A percentile compares a stretch with the other conserved stretches of the same genome.
These are phyloP conservation scores for Coleophoma eucalyptorum DNA, from an alignment of 2,329 filamentous ascomycete genomes.

Conservation along the genomic window DNA sequence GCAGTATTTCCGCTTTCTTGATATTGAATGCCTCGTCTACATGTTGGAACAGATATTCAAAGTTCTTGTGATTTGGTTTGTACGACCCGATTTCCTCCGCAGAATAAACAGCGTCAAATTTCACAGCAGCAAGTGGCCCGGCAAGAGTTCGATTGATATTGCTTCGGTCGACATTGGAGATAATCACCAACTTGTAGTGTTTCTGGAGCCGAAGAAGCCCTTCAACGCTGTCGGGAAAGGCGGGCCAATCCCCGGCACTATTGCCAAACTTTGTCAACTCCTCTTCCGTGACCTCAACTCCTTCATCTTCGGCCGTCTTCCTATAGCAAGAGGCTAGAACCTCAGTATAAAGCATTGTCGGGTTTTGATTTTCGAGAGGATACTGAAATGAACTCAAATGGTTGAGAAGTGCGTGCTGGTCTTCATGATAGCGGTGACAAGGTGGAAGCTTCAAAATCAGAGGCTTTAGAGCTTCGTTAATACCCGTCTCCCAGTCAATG, in stretches of 20 bases:
- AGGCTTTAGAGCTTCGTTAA: constrained; percentile 42
- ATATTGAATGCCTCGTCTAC: no score
- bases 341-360: constrained; percentile 38
- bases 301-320: constrained; percentile 16
- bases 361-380: constrained; percentile 41
- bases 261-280: constrained; percentile 34
- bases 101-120: constrained; percentile 58
- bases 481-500: constrained; percentile 56
- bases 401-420: not conserved
- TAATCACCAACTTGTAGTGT: constrained; percentile 43
- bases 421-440: not conserved
- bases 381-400: not conserved
- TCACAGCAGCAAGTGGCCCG: constrained; percentile 40
- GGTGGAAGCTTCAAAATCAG: not conserved
- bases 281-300: constrained; percentile 14
- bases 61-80: constrained; percentile 51
- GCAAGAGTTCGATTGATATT: constrained; percentile 40
- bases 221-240: constrained; percentile 40
- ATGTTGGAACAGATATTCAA: not conserved
- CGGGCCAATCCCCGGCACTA: constrained; percentile 36
- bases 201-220: constrained; percentile 36
- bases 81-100: constrained; percentile 67
- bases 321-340: constrained; percentile 30
- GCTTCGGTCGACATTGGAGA: constrained; percentile 50
- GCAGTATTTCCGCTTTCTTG: no score